Base-by-base conservation (phyloP, 768 basidiomycete genomes). In the Leccinum pellstonianum region DNA sequence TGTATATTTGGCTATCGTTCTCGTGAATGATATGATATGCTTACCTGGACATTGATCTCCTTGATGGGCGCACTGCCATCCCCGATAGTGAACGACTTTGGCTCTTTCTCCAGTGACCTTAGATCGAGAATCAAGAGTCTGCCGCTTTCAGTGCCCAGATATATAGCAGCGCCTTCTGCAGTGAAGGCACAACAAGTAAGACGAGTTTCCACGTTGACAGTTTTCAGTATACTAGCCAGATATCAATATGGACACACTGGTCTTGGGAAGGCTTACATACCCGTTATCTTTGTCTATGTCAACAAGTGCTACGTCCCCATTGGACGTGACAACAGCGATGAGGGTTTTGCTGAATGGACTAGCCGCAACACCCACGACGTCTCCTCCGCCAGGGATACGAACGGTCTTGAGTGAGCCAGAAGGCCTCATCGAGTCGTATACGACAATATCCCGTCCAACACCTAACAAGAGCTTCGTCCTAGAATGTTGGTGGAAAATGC, bases 321-420 rank as follows among this genome's bases (percentile, higher is more conserved):
- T 76, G 12, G 80, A 75, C 46, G 80, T 86, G 1, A 81, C 83
- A 47, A 81, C 80, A 3, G 86, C 85, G 25, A 87, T 77, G 35
- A 91, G 74, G 2, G 86, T 86, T 75, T 86, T 90, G 73, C 88
- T 90, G 71, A 90, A 91, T 7, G 90, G 88, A 62, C 88, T 90
- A 61, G 82, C 84, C 7, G 83, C 77, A 9, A 90, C 70, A 12
- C 80, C 80, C 4, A 82, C 71, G 23, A 91, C 79, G n/a, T 81
- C 71, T 8, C 84, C 85, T 17, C 73, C 63, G 23, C 83, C 83
- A 10, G 73, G 76, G 56, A 90, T 65, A 2, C 76, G 61, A 38
- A 90, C 73, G 0, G 73, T 74, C 70, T 86, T 89, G 27, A 77
- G 53, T 10, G 88, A 86, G 5, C 75, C 75, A 21, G 83, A 81